A percentile compares a stretch with the other conserved stretches of the same genome.
These are phyloP conservation scores for Petunia secreta DNA, from an alignment of 257 asterid genomes.

Conservation along the genomic window DNA sequence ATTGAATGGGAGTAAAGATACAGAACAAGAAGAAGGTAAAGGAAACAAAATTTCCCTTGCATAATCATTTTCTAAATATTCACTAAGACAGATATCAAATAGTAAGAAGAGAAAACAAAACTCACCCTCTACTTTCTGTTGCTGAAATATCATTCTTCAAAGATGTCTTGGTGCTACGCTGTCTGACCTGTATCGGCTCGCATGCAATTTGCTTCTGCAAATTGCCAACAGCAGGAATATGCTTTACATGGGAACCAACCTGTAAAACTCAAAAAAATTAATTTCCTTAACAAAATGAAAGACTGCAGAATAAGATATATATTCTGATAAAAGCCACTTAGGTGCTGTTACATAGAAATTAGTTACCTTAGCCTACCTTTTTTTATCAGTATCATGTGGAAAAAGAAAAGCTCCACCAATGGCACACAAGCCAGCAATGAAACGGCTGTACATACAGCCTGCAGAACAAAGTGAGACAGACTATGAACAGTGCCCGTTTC, in stretches of 20 bases:
- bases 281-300: background rate
- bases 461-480: constrained; percentile 34
- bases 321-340: background rate
- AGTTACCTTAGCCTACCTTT: constrained; percentile 42
- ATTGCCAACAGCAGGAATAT: constrained; percentile 33
- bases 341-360: background rate
- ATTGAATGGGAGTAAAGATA: too few species aligned
- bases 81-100: background rate
- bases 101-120: background rate
- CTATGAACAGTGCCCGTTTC: constrained; percentile 16
- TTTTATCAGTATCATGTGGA: constrained; percentile 90
- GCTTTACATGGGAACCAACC: constrained; percentile 43
- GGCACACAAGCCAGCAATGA: constrained; percentile 93
- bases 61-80: too few species aligned
- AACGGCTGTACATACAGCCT: constrained; percentile 90
- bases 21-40: too few species aligned
- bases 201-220: constrained; percentile 39
- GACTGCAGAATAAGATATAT: background rate
- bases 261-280: constrained; percentile 27
- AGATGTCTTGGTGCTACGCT: constrained; percentile 55
- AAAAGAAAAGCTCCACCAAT: constrained; percentile 95
- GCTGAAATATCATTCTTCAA: constrained; percentile 44
- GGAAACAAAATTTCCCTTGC: too few species aligned
- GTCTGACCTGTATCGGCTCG: constrained; percentile 38
- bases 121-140: background rate